A percentile compares a stretch with the other conserved stretches of the same genome.
Evolutionary conservation across 805 yeast genomes (phyloP).

Genomic region (Candida nonsorbophila): DNA sequence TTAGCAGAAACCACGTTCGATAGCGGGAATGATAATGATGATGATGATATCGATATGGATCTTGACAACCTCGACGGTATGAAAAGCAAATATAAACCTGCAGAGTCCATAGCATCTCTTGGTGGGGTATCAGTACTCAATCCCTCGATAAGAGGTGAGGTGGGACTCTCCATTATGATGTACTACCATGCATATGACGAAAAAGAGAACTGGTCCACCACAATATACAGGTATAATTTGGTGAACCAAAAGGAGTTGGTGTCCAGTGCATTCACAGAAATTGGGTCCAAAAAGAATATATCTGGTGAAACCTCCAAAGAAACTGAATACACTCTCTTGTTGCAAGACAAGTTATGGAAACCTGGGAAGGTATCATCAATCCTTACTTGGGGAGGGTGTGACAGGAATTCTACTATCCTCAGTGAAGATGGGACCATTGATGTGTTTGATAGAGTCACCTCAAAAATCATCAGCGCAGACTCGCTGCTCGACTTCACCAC

Average conservation of each 20-base stretch:
- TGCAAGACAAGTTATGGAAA: constrained; percentile 23
- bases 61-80: constrained; percentile 2
- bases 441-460: constrained; percentile 32
- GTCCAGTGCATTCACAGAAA: constrained; percentile 23
- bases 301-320: not conserved
- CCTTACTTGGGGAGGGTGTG: constrained; percentile 28
- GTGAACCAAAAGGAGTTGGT: constrained; percentile 15
- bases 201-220: constrained; percentile 10
- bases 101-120: too few relatives aligned
- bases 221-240: constrained; percentile 24
- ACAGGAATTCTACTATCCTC: not conserved
- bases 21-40: constrained; percentile 8
- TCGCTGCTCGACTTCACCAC: too few relatives aligned
- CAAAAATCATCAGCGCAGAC: constrained; percentile 34
- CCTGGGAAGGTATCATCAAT: constrained; percentile 24
- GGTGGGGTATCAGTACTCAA: too few relatives aligned
- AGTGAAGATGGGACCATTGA: constrained; percentile 42
- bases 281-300: constrained; percentile 19
- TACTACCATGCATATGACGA: too few relatives aligned
- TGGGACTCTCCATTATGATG: too few relatives aligned
- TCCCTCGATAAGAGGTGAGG: too few relatives aligned
- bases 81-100: not conserved
- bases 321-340: constrained; percentile 10
- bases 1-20: constrained; percentile 7
- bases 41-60: constrained; percentile 14